Evolutionary conservation across 192 early-diverging fungal species (phyloP).

Genomic region (Podila horticola): DNA sequence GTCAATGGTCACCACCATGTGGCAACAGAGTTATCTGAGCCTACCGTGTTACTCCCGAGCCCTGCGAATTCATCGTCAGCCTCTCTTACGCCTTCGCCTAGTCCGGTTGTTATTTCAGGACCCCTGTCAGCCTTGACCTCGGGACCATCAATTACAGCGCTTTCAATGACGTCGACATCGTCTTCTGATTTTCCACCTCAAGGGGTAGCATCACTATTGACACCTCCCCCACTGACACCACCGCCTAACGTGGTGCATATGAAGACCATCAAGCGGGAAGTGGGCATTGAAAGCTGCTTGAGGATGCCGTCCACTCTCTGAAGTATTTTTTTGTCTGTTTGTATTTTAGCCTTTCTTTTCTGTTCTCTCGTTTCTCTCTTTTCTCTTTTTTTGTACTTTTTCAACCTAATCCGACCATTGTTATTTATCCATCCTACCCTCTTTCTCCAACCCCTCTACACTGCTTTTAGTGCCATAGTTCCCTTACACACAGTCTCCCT

Average conservation of each 20-base stretch:
- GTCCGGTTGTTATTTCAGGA: not conserved
- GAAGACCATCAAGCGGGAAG: not conserved
- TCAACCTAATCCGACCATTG: too few species aligned
- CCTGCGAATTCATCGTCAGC: not conserved
- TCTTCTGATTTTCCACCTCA: too few species aligned
- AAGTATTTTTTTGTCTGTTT: not conserved
- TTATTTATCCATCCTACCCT: too few species aligned
- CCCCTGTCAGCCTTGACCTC: not conserved
- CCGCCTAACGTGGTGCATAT: constrained; percentile 3
- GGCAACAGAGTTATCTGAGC: not conserved
- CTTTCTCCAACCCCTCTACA: too few species aligned
- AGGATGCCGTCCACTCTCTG: not conserved
- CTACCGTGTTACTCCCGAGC: not conserved
- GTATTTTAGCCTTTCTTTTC: not conserved
- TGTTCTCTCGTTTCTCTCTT: too few species aligned
- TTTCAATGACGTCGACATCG: too few species aligned
- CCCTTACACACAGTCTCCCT: too few species aligned
- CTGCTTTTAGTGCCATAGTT: too few species aligned
- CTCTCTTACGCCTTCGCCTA: not conserved
- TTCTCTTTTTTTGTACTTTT: not conserved
- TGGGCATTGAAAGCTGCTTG: not conserved
- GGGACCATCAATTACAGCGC: too few species aligned
- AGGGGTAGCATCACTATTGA: not conserved
- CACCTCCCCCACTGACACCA: not conserved
- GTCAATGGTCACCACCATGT: not conserved